Percentiles rank a stretch among this genome's conserved stretches.
Conservation (phyloP, 352 stramenopile species). For the Achlya hypogyna region DNA sequence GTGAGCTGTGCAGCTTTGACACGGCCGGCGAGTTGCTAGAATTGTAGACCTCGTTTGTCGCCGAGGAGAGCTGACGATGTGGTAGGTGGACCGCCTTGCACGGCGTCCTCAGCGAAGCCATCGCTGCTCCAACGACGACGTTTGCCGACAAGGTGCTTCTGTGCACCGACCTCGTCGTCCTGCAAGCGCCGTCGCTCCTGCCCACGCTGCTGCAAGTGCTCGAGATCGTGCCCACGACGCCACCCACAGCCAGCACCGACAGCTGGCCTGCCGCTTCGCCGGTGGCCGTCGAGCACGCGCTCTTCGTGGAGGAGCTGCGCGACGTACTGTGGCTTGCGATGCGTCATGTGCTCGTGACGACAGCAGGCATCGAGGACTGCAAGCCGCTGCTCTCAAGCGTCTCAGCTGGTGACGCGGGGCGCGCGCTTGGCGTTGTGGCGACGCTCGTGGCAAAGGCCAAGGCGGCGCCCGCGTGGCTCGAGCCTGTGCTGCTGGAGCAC, state of each 20-base stretch:
- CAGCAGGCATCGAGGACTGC: background rate
- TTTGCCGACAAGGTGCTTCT: conserved; percentile 12
- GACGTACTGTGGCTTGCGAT: background rate
- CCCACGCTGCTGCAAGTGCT: background rate
- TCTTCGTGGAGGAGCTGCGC: background rate
- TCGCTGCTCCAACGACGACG: background rate
- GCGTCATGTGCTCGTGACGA: background rate
- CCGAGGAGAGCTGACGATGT: background rate
- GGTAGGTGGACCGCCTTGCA: background rate
- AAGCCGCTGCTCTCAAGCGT: background rate
- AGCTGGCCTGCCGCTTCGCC: background rate
- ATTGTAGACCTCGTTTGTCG: background rate
- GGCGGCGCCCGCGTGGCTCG: background rate
- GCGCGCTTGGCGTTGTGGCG: background rate
- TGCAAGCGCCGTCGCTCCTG: background rate
- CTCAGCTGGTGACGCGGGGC: background rate
- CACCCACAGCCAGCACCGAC: no score
- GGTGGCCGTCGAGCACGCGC: background rate
- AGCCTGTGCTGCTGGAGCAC: background rate
- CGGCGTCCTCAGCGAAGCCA: background rate
- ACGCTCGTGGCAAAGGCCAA: background rate
- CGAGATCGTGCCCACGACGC: background rate
- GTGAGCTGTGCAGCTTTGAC: background rate
- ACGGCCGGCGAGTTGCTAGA: background rate
- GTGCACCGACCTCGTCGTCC: background rate